These are phyloP conservation scores for Rosa chinensis DNA, from an alignment of 306 rosid species.

Conservation along the genomic window DNA sequence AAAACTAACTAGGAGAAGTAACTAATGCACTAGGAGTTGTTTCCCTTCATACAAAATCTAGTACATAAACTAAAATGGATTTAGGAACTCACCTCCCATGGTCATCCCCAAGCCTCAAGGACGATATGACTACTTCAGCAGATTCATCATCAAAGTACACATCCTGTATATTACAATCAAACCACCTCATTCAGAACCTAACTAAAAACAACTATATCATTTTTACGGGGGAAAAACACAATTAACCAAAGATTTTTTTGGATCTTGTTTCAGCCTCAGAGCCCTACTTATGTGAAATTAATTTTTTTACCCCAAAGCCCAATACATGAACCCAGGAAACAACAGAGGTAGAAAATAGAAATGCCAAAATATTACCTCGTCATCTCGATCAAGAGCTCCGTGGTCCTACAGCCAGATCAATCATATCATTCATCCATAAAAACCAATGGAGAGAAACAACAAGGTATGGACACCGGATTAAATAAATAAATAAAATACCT, in stretches of 20 bases:
- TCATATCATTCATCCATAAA: slow-evolving; percentile 28
- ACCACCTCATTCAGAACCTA: slow-evolving; percentile 5
- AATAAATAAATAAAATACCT: slow-evolving; percentile 47
- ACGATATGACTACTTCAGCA: slow-evolving; percentile 94
- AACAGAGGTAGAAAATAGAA: slow-evolving; percentile 5
- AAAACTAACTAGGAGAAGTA: not conserved
- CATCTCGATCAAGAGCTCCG: slow-evolving; percentile 75
- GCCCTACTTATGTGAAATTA: not conserved
- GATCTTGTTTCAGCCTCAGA: not conserved
- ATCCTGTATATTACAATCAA: slow-evolving; percentile 52
- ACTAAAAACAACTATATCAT: not conserved
- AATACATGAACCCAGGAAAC: slow-evolving; percentile 18
- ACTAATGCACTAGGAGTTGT: not conserved
- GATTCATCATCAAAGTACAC: slow-evolving; percentile 97
- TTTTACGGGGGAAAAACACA: not conserved
- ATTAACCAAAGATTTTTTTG: not conserved
- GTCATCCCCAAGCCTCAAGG: slow-evolving; percentile 89
- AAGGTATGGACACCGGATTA: not conserved
- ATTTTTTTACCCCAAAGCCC: not conserved
- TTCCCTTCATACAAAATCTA: not conserved
- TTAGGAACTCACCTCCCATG: slow-evolving; percentile 84
- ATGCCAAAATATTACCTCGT: slow-evolving; percentile 59
- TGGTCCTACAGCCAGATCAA: slow-evolving; percentile 64
- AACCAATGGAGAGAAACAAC: not conserved
- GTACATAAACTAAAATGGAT: slow-evolving; percentile 7